These are phyloP conservation scores for Aspergillus sp. DNA, from an alignment of 2,329 filamentous ascomycete genomes.

Conservation along the genomic window DNA sequence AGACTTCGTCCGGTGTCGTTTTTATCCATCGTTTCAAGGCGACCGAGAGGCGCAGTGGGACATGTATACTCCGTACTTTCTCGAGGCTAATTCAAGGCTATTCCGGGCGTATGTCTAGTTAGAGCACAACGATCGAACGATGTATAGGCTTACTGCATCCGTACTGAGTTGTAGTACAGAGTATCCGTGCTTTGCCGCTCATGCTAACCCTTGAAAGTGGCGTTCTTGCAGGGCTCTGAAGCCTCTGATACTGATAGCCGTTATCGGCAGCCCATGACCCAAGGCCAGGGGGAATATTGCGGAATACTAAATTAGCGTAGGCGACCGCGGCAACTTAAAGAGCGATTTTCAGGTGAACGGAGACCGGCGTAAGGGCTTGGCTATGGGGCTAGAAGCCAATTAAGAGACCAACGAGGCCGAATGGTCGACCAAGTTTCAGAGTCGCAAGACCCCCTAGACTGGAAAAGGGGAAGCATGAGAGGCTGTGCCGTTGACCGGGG, in stretches of 20 bases:
- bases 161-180: not conserved
- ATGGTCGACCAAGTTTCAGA: not conserved
- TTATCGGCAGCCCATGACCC: not conserved
- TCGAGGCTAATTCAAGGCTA: not conserved
- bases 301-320: slow-evolving; percentile 4
- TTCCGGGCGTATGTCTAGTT: no score
- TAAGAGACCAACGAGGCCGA: not conserved
- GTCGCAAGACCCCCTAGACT: not conserved
- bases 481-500: not conserved
- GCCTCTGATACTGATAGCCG: not conserved
- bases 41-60: not conserved
- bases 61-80: not conserved
- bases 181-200: not conserved
- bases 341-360: slow-evolving; percentile 2
- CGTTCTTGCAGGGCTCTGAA: not conserved
- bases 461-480: not conserved
- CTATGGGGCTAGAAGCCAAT: not conserved
- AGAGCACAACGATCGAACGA: no score
- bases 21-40: not conserved
- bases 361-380: not conserved
- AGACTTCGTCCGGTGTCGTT: not conserved
- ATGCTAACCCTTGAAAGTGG: not conserved
- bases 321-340: slow-evolving; percentile 3
- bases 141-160: not conserved
- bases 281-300: slow-evolving; percentile 2